Percentiles rank a stretch among this genome's conserved stretches.
phyloP scores from a whole-genome alignment of 2,329 filamentous ascomycete genomes.

The Alternaria rosae region DNA sequence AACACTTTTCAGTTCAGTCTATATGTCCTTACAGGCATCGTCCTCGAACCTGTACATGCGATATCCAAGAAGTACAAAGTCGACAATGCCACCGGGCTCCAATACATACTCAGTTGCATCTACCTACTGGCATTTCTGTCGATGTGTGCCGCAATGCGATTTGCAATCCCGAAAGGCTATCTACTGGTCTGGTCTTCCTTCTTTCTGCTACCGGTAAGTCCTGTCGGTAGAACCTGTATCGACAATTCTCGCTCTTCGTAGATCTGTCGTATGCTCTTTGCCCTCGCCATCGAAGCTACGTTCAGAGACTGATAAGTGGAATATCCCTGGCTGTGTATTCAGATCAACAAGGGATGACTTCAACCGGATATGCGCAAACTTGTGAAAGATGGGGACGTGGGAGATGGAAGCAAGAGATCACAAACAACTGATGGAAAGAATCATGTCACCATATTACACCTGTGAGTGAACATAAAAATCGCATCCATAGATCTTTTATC shows the following conservation, averaged over 20 bases:
- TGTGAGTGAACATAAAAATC: constrained; percentile 14
- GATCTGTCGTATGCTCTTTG: neutral
- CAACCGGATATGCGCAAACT: neutral
- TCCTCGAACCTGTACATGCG: neutral
- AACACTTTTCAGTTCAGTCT: neutral
- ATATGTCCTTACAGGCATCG: neutral
- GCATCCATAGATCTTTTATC: constrained; percentile 26
- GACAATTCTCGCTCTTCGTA: neutral
- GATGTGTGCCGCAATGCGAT: neutral
- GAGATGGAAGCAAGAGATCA: neutral
- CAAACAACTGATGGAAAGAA: neutral
- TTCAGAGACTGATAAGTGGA: neutral
- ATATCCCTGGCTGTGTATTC: neutral
- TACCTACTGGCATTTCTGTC: neutral
- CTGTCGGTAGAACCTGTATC: neutral
- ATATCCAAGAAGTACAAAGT: neutral
- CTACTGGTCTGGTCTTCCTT: neutral
- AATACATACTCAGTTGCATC: neutral
- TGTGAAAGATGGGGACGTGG: neutral
- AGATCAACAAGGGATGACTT: neutral
- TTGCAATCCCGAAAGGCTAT: neutral
- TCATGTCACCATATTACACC: neutral
- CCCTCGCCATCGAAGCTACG: neutral
- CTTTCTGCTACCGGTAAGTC: neutral
- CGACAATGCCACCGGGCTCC: neutral